Percentiles rank a stretch among this genome's conserved stretches.
These are phyloP conservation scores for Botrytis pseudocinerea DNA, from an alignment of 2,329 filamentous ascomycete genomes.

Conservation along the genomic window DNA sequence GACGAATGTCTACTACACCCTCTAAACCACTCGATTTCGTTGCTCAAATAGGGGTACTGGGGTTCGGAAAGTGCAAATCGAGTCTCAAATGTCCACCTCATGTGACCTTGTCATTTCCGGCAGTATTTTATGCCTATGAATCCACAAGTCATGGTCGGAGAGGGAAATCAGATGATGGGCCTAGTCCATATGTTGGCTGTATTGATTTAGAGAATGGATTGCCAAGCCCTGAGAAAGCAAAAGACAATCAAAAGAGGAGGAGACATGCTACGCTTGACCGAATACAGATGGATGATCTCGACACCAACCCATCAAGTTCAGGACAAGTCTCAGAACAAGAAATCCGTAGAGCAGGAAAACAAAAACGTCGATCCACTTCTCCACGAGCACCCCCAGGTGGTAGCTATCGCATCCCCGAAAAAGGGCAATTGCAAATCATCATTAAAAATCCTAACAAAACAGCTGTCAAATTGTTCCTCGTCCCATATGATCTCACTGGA, in stretches of 20 bases:
- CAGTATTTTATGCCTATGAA: conserved; percentile 93
- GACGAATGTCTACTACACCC: conserved; percentile 94
- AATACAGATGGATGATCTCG: conserved; percentile 31
- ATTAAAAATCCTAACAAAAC: conserved; percentile 99
- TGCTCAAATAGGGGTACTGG: conserved; percentile 91
- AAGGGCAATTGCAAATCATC: conserved; percentile 92
- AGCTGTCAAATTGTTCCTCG: conserved; percentile 90
- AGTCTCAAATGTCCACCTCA: conserved; percentile 85
- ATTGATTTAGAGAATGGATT: conserved; percentile 87
- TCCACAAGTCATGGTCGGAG: conserved; percentile 60
- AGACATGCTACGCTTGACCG: conserved; percentile 28
- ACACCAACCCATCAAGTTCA: conserved; percentile 30
- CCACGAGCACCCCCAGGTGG: conserved; percentile 77
- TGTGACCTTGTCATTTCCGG: conserved; percentile 86
- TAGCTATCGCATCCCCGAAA: conserved; percentile 89
- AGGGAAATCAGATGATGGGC: conserved; percentile 74
- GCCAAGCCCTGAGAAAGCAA: conserved; percentile 49
- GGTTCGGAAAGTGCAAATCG: conserved; percentile 83
- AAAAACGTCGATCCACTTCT: conserved; percentile 58
- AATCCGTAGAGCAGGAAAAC: conserved; percentile 53
- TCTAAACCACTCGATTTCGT: conserved; percentile 91
- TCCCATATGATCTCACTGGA: conserved; percentile 87
- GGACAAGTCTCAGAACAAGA: conserved; percentile 40
- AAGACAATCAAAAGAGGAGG: conserved; percentile 46
- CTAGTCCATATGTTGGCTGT: conserved; percentile 92